Conservation (phyloP, 1,139 yeast genomes). For the Arxiozyma telluris region DNA sequence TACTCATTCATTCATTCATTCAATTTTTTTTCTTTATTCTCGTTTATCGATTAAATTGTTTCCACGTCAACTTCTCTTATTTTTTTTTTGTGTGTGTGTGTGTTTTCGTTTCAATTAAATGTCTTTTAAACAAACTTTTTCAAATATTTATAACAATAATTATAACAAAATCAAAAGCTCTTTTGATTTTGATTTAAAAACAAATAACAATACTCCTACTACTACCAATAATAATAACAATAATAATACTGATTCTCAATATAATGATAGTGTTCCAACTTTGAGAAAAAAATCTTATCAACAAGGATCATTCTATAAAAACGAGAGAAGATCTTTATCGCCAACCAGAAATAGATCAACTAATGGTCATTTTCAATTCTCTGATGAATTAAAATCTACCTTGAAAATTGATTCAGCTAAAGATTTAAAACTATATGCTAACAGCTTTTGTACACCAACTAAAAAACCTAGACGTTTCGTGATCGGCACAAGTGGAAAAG, state of each 20-base stretch:
- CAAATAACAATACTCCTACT: neutral
- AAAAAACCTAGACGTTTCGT: neutral
- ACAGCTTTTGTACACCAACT: neutral
- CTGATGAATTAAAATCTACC: neutral
- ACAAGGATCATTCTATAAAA: neutral
- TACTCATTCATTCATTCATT: conserved; percentile 1
- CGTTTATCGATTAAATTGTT: neutral
- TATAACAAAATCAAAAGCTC: conserved; percentile 1
- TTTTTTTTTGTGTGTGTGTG: neutral
- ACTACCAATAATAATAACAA: too few species aligned
- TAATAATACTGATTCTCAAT: neutral
- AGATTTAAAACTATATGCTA: neutral
- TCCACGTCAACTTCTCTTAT: neutral
- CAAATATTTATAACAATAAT: conserved; percentile 5
- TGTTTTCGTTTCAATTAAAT: conserved; percentile 2
- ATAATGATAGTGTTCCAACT: neutral
- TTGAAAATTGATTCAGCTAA: neutral
- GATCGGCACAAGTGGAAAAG: neutral
- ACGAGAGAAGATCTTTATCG: conserved; percentile 1
- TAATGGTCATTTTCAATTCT: conserved; percentile 2
- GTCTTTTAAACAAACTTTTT: conserved; percentile 10
- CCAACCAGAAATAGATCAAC: conserved; percentile 3
- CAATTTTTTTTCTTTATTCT: neutral
- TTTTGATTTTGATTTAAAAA: neutral
- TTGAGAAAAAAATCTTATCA: neutral